These are phyloP conservation scores for Gynochthodes officinalis DNA, from an alignment of 257 asterid genomes.

Conservation along the genomic window DNA sequence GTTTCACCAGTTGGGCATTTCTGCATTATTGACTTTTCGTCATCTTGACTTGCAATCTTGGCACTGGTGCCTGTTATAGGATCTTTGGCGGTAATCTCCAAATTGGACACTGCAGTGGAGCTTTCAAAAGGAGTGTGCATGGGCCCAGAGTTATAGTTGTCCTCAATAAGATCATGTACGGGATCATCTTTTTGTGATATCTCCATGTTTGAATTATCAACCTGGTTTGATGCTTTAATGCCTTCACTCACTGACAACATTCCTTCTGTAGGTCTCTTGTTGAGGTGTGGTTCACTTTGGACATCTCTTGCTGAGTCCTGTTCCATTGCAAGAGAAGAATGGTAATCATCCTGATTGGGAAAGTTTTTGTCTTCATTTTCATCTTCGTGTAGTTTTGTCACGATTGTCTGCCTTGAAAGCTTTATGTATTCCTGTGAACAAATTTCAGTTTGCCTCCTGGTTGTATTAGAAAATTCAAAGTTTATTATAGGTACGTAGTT, in stretches of 20 bases:
- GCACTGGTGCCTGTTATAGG: not conserved
- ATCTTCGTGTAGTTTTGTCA: conserved; percentile 4
- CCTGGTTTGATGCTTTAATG: not conserved
- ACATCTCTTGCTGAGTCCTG: not conserved
- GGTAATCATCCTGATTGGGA: not conserved
- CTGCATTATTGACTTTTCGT: conserved; percentile 7
- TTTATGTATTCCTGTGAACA: conserved; percentile 33
- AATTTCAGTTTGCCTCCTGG: conserved; percentile 3
- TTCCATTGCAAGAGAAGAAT: not conserved
- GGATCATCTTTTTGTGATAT: not conserved
- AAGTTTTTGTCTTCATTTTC: conserved; percentile 14
- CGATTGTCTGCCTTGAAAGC: conserved; percentile 9
- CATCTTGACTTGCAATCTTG: not conserved
- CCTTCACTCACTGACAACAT: not conserved
- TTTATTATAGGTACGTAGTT: conserved; percentile 6
- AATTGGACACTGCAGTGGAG: not conserved
- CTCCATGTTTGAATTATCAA: not conserved
- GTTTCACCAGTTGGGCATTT: conserved; percentile 22
- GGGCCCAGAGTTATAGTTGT: not conserved
- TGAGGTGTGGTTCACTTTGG: not conserved
- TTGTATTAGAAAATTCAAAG: not conserved
- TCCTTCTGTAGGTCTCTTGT: conserved; percentile 4
- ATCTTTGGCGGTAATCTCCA: conserved; percentile 2
- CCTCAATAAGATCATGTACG: not conserved
- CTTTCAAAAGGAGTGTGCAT: not conserved